Percentiles rank a stretch among this genome's conserved stretches.
These are phyloP conservation scores for Podospora appendiculata DNA, from an alignment of 495 filamentous ascomycete species.

Conservation along the genomic window DNA sequence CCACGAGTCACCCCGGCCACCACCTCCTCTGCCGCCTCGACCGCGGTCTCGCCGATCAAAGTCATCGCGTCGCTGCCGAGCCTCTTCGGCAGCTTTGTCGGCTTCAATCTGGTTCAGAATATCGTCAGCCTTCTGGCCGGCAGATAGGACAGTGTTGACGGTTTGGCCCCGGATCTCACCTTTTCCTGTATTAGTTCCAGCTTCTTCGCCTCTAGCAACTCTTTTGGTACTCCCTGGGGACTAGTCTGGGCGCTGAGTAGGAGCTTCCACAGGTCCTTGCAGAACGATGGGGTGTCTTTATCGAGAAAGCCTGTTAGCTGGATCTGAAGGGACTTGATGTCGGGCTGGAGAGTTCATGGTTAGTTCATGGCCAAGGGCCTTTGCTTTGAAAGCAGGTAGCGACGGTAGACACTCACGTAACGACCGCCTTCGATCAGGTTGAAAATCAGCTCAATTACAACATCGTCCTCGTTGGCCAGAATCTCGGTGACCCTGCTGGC, in stretches of 20 bases:
- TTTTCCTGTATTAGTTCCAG: conserved; percentile 87
- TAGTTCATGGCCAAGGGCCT: too few species aligned
- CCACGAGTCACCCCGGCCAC: conserved; percentile 34
- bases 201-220: conserved; percentile 93
- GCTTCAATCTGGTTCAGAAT: conserved; percentile 57
- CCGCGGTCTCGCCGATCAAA: conserved; percentile 53
- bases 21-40: conserved; percentile 47
- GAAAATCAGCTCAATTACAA: conserved; percentile 88
- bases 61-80: conserved; percentile 54
- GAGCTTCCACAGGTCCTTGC: conserved; percentile 87
- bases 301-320: conserved; percentile 91
- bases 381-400: too few species aligned
- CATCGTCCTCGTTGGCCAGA: conserved; percentile 84
- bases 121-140: conserved; percentile 9
- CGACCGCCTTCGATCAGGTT: conserved; percentile 75
- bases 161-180: conserved; percentile 34
- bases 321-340: conserved; percentile 91
- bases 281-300: conserved; percentile 85
- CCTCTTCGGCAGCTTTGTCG: conserved; percentile 73
- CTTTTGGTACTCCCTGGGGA: conserved; percentile 85
- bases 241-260: conserved; percentile 85
- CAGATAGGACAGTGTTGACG: background rate
- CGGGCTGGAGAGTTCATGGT: conserved; percentile 51
- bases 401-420: conserved; percentile 51
- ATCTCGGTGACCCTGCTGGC: conserved; percentile 78